Base-by-base conservation (phyloP, 2,329 filamentous ascomycete genomes). In the Cercospora sp. region DNA sequence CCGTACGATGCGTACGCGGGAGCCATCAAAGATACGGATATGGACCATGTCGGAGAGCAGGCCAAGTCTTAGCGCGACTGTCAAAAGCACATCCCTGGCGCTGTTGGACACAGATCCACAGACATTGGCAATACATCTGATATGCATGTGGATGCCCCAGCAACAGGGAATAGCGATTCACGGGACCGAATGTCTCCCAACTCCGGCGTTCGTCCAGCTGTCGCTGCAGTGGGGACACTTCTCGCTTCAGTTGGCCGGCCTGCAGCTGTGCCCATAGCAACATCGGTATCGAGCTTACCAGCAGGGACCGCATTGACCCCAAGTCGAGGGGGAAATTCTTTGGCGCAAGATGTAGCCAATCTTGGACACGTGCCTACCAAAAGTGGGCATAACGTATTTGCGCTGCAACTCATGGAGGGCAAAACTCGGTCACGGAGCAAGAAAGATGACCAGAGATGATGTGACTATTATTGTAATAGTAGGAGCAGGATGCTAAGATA, bases 1-100 rank as follows among this genome's bases (percentile, higher is more conserved):
- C 94, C 96, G 28, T 69, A 65, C 33, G 33, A 30, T 30, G 31
- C 36, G 55, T 68, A 57, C 30, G n/a, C 64, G 20, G 9, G 28
- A 13, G 62, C 62, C 60, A 36, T 36, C 55, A 59, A 18, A 30
- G 53, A 59, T 20, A 59, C 28, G 30, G 28, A 23, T 18, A 36
- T 59, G 28, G 55, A 16, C 6, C 20, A 59, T 13, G 26, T 26
- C 18, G 31, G 23, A 4, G 48, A 28, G 23, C 48, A 55, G 48
- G 23, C 48, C 12, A 28, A 2, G 23, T 4, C 12, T 55, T 23
- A 13, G 48, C 0, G 12, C 12, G 16, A 2, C 6, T 1, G 26
- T 2, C 13, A 9, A 28, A 9, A 16, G 48, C 48, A 28, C 23
- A n/a, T 13, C 23, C 12, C 5, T 30, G 23, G 0, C 20, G 1